Percentiles rank a stretch among this genome's conserved stretches.
These are phyloP conservation scores for Termitomyces sp. DNA, from an alignment of 768 basidiomycete species.

Conservation along the genomic window DNA sequence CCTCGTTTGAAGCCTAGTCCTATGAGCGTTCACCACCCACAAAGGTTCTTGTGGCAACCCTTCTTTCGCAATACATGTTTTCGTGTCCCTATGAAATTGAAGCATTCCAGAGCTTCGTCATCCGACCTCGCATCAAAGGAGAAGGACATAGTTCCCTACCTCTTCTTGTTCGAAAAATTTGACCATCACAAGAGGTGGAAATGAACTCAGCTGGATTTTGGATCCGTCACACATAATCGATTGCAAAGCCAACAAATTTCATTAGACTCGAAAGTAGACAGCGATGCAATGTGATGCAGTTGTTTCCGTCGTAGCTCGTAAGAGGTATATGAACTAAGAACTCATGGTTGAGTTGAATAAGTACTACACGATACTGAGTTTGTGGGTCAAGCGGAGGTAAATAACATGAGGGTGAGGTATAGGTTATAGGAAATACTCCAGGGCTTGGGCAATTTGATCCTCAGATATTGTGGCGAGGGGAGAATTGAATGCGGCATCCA, in stretches of 20 bases:
- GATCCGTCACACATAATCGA: neutral
- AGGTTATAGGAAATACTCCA: neutral
- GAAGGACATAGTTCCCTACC: constrained; percentile 52
- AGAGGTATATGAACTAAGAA: constrained; percentile 5
- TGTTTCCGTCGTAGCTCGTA: neutral
- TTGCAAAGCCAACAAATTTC: neutral
- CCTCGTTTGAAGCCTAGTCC: neutral
- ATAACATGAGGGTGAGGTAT: neutral
- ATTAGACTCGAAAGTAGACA: neutral
- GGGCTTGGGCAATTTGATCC: neutral
- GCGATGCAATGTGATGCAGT: neutral
- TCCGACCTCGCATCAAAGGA: constrained; percentile 52
- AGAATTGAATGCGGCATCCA: constrained; percentile 76
- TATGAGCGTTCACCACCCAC: neutral
- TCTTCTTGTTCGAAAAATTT: constrained; percentile 38
- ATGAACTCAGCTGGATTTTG: neutral
- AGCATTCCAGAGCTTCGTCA: constrained; percentile 60
- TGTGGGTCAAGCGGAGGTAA: neutral
- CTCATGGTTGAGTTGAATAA: neutral
- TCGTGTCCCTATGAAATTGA: constrained; percentile 47
- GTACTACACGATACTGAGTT: neutral
- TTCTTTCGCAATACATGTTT: constrained; percentile 52
- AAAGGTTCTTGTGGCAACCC: constrained; percentile 37
- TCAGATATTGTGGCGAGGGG: constrained; percentile 39
- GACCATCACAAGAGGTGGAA: constrained; percentile 3